These are phyloP conservation scores for Lathyrus tuberosus DNA, from an alignment of 306 rosid species.

Conservation along the genomic window DNA sequence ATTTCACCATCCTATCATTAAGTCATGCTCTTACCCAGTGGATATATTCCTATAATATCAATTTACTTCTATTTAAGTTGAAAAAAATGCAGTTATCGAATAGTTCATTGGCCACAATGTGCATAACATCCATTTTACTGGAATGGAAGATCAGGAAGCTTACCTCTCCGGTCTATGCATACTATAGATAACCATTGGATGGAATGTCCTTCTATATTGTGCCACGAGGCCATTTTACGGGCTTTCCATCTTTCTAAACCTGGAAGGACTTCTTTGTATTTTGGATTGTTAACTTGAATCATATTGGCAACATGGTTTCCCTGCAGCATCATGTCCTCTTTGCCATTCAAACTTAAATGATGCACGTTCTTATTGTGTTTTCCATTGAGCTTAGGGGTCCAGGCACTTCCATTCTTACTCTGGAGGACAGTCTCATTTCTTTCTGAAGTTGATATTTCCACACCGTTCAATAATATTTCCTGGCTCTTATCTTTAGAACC, in stretches of 20 bases:
- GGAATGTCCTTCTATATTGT: no score
- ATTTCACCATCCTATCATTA: no score
- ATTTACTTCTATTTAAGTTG: no score
- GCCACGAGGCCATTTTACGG: conserved; percentile 82
- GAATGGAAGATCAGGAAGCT: no score
- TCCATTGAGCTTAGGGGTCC: conserved; percentile 87
- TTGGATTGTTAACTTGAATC: conserved; percentile 70
- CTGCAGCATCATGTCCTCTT: conserved; percentile 63
- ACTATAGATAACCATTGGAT: no score
- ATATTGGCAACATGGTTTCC: conserved; percentile 66
- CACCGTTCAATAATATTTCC: conserved; percentile 52
- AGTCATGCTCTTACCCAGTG: no score
- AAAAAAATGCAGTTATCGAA: no score
- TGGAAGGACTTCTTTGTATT: conserved; percentile 84
- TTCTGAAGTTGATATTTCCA: conserved; percentile 57
- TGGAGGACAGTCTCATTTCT: conserved; percentile 45
- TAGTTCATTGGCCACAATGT: no score
- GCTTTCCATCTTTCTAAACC: conserved; percentile 91
- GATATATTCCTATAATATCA: no score
- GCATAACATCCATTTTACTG: no score
- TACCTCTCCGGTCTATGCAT: no score
- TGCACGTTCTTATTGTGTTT: conserved; percentile 75
- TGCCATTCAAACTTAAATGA: conserved; percentile 58
- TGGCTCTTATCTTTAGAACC: conserved; percentile 57
- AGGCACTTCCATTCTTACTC: conserved; percentile 57